Conservation (phyloP, 306 rosid genomes). For the Trifolium pratense region DNA sequence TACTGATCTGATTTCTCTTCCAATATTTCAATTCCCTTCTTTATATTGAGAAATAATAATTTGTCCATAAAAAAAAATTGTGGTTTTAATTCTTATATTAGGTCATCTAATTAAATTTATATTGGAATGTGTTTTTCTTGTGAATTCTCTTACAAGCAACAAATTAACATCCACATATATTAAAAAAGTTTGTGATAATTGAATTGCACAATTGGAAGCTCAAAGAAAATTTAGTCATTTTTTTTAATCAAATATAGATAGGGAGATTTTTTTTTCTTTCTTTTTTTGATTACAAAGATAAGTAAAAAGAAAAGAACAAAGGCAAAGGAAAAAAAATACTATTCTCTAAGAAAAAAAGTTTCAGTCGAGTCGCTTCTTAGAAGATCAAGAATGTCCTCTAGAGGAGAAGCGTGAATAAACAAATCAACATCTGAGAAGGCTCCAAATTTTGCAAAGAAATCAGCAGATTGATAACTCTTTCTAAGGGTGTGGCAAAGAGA, state of each 20-base stretch:
- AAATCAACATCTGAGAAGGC: too few species aligned
- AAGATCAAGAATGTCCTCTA: too few species aligned
- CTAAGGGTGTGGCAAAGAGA: too few species aligned
- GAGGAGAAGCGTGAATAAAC: too few species aligned
- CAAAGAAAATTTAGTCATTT: conserved; percentile 8
- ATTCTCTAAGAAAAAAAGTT: too few species aligned
- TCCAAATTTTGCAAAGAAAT: too few species aligned
- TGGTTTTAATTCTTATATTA: not conserved
- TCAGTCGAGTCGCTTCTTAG: too few species aligned
- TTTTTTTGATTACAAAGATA: too few species aligned
- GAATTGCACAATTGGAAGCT: not conserved
- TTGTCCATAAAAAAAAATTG: not conserved
- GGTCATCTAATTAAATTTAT: not conserved
- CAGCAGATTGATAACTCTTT: too few species aligned
- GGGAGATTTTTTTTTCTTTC: not conserved
- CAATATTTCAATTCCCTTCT: not conserved
- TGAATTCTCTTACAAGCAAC: not conserved
- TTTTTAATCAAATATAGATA: conserved; percentile 6
- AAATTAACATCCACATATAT: not conserved
- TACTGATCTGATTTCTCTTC: not conserved
- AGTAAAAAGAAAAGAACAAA: too few species aligned
- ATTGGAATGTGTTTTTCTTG: not conserved
- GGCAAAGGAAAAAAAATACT: too few species aligned
- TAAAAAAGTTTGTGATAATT: not conserved
- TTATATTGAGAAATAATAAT: not conserved